Evolutionary conservation across 192 early-diverging fungal genomes (phyloP), one percentile per base, ranked within the genome.

Genomic region (Backusella mclennaniae): DNA sequence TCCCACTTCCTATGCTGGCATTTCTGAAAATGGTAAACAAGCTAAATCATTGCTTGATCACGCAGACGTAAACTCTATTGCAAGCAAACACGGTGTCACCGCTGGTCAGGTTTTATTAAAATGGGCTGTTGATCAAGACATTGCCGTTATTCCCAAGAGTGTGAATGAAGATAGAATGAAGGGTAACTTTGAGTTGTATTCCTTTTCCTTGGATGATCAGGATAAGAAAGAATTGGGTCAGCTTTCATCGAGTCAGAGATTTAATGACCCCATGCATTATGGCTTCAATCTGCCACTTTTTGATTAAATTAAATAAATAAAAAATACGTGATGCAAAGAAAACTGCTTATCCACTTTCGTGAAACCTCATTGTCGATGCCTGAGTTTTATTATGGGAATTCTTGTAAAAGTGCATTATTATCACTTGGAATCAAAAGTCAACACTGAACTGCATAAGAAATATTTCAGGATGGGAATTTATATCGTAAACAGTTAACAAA

Each of bases 61-160:
- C 42, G 77, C 80, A 19, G 73, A 74, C 11, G 77, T 94, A n/a
- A 36, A 38, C 66, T 74, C 85, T 56, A 84, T 94, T 67, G 90
- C 92, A 9, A 73, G 81, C 29, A 76, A 78, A 38, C 83, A 90
- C 69, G 75, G 79, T 4, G 87, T 86, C 73, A 83, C 90, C 3
- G 35, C 84, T 14, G 92, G 88, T 46, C 93, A 94, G 80, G 68
- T 85, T 56, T 38, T 92, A 8, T 42, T 94, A 26, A 83, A 84
- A 15, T 94, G 93, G 93, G 83, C 85, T 68, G 66, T 92, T 66
- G 84, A 93, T 78, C 84, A 89, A 67, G 85, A 89, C 35, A 83
- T 89, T 67, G 84, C 85, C 17, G 90, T 92, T 41, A 88, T 94
- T 76, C 93, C 93, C 59, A 94, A 94, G 83, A 89, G 88, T 36